phyloP scores from a whole-genome alignment of 768 basidiomycete species.

The Suillus placidus region DNA sequence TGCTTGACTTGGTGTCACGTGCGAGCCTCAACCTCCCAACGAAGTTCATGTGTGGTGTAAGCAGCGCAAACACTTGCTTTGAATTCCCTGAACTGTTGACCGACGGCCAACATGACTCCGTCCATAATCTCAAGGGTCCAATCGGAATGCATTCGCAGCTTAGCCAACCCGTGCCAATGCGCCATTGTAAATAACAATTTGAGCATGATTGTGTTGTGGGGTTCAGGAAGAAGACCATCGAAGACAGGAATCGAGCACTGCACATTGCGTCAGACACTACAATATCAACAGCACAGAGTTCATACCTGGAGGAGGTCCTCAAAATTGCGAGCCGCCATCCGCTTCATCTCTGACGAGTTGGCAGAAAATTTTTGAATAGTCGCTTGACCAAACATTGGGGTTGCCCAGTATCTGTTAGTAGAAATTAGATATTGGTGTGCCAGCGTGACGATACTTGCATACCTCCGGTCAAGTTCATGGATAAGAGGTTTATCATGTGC shows the following conservation, averaged over 20 bases:
- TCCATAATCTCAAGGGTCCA: neutral
- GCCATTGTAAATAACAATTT: conserved; percentile 10
- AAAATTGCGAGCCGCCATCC: conserved; percentile 38
- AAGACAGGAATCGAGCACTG: conserved; percentile 37
- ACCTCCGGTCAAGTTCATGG: neutral
- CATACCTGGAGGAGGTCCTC: conserved; percentile 38
- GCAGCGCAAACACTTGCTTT: neutral
- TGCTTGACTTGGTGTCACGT: neutral
- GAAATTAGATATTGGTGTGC: too few species aligned
- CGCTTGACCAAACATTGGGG: conserved; percentile 32
- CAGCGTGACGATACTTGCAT: too few species aligned
- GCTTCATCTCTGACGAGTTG: conserved; percentile 37
- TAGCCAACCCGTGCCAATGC: conserved; percentile 19
- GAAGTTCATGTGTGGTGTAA: neutral
- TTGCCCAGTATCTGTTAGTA: too few species aligned
- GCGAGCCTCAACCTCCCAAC: neutral
- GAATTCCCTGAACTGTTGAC: neutral
- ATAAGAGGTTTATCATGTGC: neutral
- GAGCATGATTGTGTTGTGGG: conserved; percentile 9
- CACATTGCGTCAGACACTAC: neutral
- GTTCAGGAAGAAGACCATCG: conserved; percentile 26
- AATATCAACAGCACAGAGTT: too few species aligned
- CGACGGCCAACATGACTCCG: neutral
- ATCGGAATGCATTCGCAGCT: neutral
- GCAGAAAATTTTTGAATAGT: conserved; percentile 34